phyloP scores from a whole-genome alignment of 495 filamentous ascomycete genomes.

The Hypoxylon intermedium region DNA sequence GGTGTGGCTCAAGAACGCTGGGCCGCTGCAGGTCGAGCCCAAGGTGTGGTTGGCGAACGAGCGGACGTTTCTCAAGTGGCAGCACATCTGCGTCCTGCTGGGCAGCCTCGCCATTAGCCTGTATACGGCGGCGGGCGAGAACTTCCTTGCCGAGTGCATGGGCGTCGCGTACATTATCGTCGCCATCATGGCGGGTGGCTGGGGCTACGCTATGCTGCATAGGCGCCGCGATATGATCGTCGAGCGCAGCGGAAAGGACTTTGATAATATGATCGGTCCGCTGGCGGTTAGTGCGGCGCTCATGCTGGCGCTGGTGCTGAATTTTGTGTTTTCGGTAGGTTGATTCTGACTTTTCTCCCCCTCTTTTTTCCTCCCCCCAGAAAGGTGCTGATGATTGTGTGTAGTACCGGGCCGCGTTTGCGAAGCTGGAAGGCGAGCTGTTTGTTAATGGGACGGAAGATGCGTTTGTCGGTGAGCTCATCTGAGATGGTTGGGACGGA shows the following conservation, averaged over 20 bases:
- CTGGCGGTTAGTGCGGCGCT: constrained; percentile 82
- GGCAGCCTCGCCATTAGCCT: constrained; percentile 81
- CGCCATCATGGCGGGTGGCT: constrained; percentile 79
- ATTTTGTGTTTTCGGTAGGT: constrained; percentile 82
- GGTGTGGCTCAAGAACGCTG: constrained; percentile 89
- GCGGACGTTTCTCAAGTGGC: constrained; percentile 97
- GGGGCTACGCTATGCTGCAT: constrained; percentile 87
- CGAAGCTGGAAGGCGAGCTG: constrained; percentile 12
- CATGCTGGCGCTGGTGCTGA: constrained; percentile 77
- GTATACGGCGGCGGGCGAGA: constrained; percentile 84
- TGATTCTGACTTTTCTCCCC: background rate
- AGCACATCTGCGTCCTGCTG: constrained; percentile 87
- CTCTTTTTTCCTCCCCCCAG: too few species aligned
- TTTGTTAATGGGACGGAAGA: constrained; percentile 33
- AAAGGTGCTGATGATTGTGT: constrained; percentile 11
- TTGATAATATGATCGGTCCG: constrained; percentile 87
- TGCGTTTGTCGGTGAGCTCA: constrained; percentile 36
- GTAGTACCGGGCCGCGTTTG: constrained; percentile 46
- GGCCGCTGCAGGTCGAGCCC: constrained; percentile 87
- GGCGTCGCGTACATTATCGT: constrained; percentile 83
- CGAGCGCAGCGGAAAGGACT: constrained; percentile 84
- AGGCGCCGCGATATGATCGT: constrained; percentile 78
- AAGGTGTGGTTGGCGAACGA: constrained; percentile 99
- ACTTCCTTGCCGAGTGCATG: constrained; percentile 73
- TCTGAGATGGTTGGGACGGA: constrained; percentile 16